These are phyloP conservation scores for Ceratocystis eucalypticola DNA, from an alignment of 2,329 filamentous ascomycete genomes.

Conservation along the genomic window DNA sequence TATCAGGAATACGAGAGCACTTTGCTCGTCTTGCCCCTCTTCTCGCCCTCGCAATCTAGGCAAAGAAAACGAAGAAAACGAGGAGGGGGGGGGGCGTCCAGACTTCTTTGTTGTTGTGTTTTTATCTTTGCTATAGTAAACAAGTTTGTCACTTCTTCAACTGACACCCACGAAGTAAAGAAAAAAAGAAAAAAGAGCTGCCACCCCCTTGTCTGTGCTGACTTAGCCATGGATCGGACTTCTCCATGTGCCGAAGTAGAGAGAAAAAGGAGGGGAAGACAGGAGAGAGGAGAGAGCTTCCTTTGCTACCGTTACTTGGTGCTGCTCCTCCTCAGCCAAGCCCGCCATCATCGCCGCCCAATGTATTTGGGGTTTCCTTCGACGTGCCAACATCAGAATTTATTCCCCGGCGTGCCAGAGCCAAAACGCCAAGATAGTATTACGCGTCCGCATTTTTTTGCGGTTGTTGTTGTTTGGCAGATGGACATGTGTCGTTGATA, in stretches of 20 bases:
- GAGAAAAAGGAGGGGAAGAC: neutral
- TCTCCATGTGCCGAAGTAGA: neutral
- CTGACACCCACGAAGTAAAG: neutral
- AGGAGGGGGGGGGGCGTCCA: too few relatives aligned
- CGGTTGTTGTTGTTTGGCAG: neutral
- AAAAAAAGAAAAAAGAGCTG: neutral
- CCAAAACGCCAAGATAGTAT: conserved; percentile 1
- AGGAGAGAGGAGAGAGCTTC: neutral
- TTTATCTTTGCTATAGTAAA: too few relatives aligned
- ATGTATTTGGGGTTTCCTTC: too few relatives aligned
- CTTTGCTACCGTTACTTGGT: neutral
- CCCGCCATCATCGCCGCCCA: too few relatives aligned
- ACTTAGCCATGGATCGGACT: neutral
- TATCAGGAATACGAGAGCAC: too few relatives aligned
- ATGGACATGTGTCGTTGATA: neutral
- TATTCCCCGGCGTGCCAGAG: neutral
- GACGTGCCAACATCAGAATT: neutral
- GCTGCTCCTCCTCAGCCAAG: too few relatives aligned
- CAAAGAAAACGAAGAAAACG: too few relatives aligned
- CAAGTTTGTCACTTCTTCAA: neutral
- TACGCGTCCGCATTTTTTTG: neutral
- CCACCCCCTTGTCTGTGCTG: neutral
- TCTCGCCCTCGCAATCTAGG: too few relatives aligned
- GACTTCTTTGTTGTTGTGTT: too few relatives aligned
- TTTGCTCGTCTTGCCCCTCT: too few relatives aligned